Conservation (phyloP, 2,329 filamentous ascomycete genomes). For the Elsinoe batatas region DNA sequence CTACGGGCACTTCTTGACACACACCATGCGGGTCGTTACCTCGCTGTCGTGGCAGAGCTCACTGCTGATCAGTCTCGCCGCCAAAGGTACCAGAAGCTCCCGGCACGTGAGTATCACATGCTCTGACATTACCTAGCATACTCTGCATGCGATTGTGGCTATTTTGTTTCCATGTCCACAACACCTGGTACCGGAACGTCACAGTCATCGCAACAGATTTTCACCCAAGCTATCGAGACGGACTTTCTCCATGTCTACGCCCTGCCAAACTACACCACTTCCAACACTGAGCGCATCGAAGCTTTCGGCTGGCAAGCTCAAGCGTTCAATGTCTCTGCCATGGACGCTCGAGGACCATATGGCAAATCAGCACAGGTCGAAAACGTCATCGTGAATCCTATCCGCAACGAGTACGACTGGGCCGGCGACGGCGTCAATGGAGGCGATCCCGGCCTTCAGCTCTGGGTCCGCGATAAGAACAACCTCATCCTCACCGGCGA, state of each 20-base stretch:
- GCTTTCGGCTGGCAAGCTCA: slow-evolving; percentile 57
- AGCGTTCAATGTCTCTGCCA: slow-evolving; percentile 53
- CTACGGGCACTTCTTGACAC: too few species aligned
- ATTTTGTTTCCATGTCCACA: slow-evolving; percentile 44
- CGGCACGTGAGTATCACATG: neutral
- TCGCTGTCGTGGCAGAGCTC: neutral
- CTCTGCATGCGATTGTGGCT: slow-evolving; percentile 63
- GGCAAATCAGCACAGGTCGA: slow-evolving; percentile 52
- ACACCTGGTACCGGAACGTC: slow-evolving; percentile 16
- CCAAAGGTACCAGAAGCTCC: neutral
- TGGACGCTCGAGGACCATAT: slow-evolving; percentile 50
- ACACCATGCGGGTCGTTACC: too few species aligned
- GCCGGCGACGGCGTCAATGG: slow-evolving; percentile 36
- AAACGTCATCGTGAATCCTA: slow-evolving; percentile 49
- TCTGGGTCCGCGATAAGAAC: slow-evolving; percentile 42
- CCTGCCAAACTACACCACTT: slow-evolving; percentile 27
- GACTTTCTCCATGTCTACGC: slow-evolving; percentile 54
- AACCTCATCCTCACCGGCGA: slow-evolving; percentile 19
- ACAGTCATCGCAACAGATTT: slow-evolving; percentile 37
- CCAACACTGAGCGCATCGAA: slow-evolving; percentile 14
- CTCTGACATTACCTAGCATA: slow-evolving; percentile 20
- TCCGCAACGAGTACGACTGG: slow-evolving; percentile 35
- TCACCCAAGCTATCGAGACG: slow-evolving; percentile 61
- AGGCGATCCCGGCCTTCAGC: slow-evolving; percentile 43
- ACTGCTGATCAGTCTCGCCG: neutral